phyloP scores from a whole-genome alignment of 1,284 basidiomycete genomes.

The Fomitopsis betulina region DNA sequence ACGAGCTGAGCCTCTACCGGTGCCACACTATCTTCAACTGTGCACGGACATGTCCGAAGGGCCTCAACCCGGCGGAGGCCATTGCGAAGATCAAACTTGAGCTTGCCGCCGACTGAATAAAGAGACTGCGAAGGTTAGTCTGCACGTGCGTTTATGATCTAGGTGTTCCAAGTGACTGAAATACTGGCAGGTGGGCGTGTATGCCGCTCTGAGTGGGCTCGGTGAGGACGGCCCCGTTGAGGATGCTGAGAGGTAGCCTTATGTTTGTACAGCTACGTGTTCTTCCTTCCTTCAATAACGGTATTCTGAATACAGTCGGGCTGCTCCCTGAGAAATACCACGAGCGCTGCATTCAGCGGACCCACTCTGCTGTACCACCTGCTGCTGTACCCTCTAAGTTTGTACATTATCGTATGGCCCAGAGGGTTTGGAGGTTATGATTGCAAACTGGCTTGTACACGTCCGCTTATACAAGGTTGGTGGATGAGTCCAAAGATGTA shows the following conservation, averaged over 20 bases:
- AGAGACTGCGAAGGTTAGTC: background rate
- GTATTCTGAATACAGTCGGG: background rate
- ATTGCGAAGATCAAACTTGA: constrained; percentile 90
- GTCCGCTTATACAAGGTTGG: too few relatives aligned
- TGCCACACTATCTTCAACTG: constrained; percentile 98
- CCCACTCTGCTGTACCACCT: too few relatives aligned
- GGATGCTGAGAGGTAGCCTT: background rate
- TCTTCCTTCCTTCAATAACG: background rate
- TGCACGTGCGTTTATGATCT: background rate
- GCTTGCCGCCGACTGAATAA: constrained; percentile 70
- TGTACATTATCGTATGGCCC: too few relatives aligned
- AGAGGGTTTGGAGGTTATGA: too few relatives aligned
- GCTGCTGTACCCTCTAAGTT: too few relatives aligned
- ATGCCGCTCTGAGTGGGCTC: background rate
- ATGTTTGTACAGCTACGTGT: background rate
- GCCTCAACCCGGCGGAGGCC: constrained; percentile 85
- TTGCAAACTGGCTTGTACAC: too few relatives aligned
- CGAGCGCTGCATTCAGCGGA: background rate
- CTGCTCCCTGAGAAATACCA: background rate
- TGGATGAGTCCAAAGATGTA: too few relatives aligned
- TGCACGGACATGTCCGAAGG: constrained; percentile 92
- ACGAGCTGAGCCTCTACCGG: constrained; percentile 90
- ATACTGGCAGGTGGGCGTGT: too few relatives aligned
- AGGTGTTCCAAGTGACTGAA: too few relatives aligned
- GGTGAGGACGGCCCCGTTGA: background rate